Conservation (phyloP, 306 rosid genomes). For the Herpetospermum pedunculosum region DNA sequence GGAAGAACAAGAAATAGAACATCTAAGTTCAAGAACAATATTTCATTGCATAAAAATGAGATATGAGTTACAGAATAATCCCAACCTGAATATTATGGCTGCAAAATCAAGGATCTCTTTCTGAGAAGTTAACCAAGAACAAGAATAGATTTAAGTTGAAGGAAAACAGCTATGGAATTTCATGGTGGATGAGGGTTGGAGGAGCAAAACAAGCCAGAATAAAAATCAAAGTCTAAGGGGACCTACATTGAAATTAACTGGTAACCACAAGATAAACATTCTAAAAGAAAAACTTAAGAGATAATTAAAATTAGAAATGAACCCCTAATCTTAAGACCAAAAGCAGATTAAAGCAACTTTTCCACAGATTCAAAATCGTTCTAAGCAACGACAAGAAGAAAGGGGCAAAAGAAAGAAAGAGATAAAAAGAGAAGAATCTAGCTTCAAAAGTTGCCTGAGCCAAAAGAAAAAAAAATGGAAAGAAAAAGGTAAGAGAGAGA, state of each 20-base stretch:
- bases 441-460: not conserved
- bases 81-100: slow-evolving; percentile 1
- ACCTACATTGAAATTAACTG: not conserved
- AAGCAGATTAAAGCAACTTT: not conserved
- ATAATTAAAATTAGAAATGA: not conserved
- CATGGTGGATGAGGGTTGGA: not conserved
- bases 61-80: not conserved
- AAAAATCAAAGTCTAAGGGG: not conserved
- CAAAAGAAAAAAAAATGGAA: not conserved
- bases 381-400: slow-evolving; percentile 3
- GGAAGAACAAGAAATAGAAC: not conserved
- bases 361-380: slow-evolving; percentile 4
- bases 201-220: not conserved
- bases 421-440: slow-evolving; percentile 12
- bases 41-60: not conserved
- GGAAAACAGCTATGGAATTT: not conserved
- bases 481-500: not conserved
- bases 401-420: slow-evolving; percentile 7
- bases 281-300: not conserved
- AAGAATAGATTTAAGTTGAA: not conserved
- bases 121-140: slow-evolving; percentile 4
- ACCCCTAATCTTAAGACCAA: not conserved
- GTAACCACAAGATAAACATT: slow-evolving; percentile 1
- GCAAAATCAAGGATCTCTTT: slow-evolving; percentile 1
- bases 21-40: not conserved